Conservation (phyloP, 176 grass and related monocot genomes). For the Hordeum vulgare region MorexV3_pseudomolecules_assembly NC_058519.1:57055353-57055852, state of each 20-base stretch:
- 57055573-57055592: conserved; percentile 78
- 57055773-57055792: too few relatives aligned
- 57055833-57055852: conserved; percentile 56
- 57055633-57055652: conserved; percentile 65
- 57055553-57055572: conserved; percentile 46
- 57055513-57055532: conserved; percentile 76
- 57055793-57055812: too few relatives aligned
- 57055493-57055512: conserved; percentile 78
- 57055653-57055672: neutral
- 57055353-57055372: neutral
- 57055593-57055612: conserved; percentile 56
- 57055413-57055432: neutral
- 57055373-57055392: conserved; percentile 6
- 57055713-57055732: too few relatives aligned
- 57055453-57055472: conserved; percentile 53
- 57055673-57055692: neutral
- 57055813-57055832: too few relatives aligned
- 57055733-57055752: too few relatives aligned
- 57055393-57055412: neutral
- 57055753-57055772: too few relatives aligned
- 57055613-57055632: conserved; percentile 76
- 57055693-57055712: too few relatives aligned
- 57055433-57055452: neutral
- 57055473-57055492: conserved; percentile 70
- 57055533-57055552: conserved; percentile 68